Base-by-base conservation (phyloP, 305 asterid species). In the Coffea humblotiana region DNA sequence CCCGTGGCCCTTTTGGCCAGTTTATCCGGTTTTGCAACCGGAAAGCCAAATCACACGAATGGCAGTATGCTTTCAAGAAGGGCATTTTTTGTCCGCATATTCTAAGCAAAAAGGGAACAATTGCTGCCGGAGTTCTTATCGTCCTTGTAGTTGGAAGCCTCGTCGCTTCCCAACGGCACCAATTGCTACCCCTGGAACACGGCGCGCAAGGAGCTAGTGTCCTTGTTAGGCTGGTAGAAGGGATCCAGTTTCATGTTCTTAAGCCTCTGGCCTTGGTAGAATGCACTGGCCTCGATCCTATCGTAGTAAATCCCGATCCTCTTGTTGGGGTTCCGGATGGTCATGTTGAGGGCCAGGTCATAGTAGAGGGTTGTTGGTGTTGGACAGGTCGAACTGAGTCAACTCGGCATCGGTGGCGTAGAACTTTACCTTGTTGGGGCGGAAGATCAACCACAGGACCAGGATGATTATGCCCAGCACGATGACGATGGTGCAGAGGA, bases 371-470 rank as follows among this genome's bases (percentile, higher is more conserved):
- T 65, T 85, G 85, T 82, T 85, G 47, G 49, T 10, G 29, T 88
- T 73, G 82, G 79, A 76, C 87, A 49, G 77, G 13, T 78, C 82
- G 85, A 90, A 87, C 11, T 87, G 80, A 49, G 96, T 89, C 19
- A 93, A 82, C 8, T 87, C 4, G 9, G 97, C 97, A 4, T 87
- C 84, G 52, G 83, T 49, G 76, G 88, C 90, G 82, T 90, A 71
- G 81, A 92, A 88, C 45, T 87, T 91, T 75, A 92, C 88, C 72
- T 83, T 81, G 84, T 91, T 92, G 19, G 98, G 98, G 1, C 96
- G 94, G 92, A 95, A 90, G 19, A 93, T 12, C 29, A 95, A 82
- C 96, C 96, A 94, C 12, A 80, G 6, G 68, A 87, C 16, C 29
- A 90, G 72, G 60, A 73, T 85, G 37, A 88, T 3, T 27, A 92